phyloP scores from a whole-genome alignment of 2,329 filamentous ascomycete species.

The Hypoxylon sp. region DNA sequence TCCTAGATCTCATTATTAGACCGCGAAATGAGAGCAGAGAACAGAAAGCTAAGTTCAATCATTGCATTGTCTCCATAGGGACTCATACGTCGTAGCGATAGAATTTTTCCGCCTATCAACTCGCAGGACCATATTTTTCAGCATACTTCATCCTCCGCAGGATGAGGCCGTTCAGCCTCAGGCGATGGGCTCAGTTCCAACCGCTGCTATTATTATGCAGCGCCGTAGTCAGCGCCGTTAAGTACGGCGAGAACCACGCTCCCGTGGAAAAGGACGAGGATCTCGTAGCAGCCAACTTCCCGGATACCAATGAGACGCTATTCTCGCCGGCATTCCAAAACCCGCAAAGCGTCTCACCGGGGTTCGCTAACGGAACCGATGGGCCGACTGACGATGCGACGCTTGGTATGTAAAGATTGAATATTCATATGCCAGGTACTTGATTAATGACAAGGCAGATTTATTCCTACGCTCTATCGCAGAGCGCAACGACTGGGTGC shows the following conservation, averaged over 20 bases:
- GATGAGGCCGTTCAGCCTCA: not conserved
- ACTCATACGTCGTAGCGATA: not conserved
- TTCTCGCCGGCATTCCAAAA: conserved; percentile 49
- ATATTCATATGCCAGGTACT: not conserved
- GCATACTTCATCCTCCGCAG: not conserved
- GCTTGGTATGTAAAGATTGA: conserved; percentile 44
- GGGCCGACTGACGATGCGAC: conserved; percentile 51
- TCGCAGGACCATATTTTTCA: not conserved
- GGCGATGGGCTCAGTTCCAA: not conserved
- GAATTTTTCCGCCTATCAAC: not conserved
- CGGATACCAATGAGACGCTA: conserved; percentile 49
- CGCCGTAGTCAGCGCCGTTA: conserved; percentile 34
- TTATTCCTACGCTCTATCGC: conserved; percentile 48
- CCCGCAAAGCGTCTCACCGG: conserved; percentile 43
- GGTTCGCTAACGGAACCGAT: conserved; percentile 50
- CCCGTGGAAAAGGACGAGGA: conserved; percentile 49
- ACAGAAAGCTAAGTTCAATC: not conserved
- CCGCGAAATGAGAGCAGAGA: not conserved
- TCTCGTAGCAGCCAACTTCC: conserved; percentile 50
- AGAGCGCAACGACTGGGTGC: conserved; percentile 49
- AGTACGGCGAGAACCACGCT: conserved; percentile 48
- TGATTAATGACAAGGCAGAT: conserved; percentile 35
- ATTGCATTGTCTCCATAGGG: not conserved
- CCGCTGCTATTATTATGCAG: conserved; percentile 8
- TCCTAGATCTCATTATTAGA: not conserved